Conservation (phyloP, 1,139 yeast genomes). For the Kodamaea plutei region DNA sequence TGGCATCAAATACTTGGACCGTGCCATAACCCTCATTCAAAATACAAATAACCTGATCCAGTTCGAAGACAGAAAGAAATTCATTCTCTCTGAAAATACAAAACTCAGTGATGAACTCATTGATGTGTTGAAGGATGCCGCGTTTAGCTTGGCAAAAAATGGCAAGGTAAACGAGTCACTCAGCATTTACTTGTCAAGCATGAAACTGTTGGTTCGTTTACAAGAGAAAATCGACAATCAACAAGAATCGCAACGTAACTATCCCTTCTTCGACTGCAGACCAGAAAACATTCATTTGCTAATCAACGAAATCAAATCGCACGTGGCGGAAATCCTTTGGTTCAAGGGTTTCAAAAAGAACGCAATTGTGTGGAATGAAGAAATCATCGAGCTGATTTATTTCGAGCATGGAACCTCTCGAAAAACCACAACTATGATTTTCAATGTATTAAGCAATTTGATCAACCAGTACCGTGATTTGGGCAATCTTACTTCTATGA, state of each 20-base stretch:
- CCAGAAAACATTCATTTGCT: constrained; percentile 25
- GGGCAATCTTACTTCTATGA: constrained; percentile 22
- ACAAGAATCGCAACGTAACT: constrained; percentile 24
- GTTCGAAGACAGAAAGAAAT: constrained; percentile 2
- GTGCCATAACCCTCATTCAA: constrained; percentile 34
- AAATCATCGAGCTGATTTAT: constrained; percentile 39
- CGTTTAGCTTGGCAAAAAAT: constrained; percentile 27
- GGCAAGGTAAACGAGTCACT: constrained; percentile 10
- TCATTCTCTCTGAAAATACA: constrained; percentile 16
- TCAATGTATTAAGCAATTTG: constrained; percentile 30
- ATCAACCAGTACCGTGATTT: constrained; percentile 28
- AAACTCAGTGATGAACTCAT: constrained; percentile 39
- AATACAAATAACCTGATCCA: constrained; percentile 21
- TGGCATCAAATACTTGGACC: constrained; percentile 24
- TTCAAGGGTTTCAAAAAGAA: constrained; percentile 46
- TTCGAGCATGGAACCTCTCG: constrained; percentile 27
- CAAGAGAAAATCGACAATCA: constrained; percentile 18
- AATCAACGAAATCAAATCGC: constrained; percentile 46
- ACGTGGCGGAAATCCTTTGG: constrained; percentile 67
- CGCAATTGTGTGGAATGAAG: constrained; percentile 64
- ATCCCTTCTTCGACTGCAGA: constrained; percentile 38
- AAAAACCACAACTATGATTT: constrained; percentile 29
- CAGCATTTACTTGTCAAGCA: constrained; percentile 36
- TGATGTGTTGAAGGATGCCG: constrained; percentile 31
- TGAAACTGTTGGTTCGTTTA: constrained; percentile 25